Evolutionary conservation across 2,329 filamentous ascomycete genomes (phyloP), one percentile per base, ranked within the genome.

Genomic region (Xylogone sp.): DNA sequence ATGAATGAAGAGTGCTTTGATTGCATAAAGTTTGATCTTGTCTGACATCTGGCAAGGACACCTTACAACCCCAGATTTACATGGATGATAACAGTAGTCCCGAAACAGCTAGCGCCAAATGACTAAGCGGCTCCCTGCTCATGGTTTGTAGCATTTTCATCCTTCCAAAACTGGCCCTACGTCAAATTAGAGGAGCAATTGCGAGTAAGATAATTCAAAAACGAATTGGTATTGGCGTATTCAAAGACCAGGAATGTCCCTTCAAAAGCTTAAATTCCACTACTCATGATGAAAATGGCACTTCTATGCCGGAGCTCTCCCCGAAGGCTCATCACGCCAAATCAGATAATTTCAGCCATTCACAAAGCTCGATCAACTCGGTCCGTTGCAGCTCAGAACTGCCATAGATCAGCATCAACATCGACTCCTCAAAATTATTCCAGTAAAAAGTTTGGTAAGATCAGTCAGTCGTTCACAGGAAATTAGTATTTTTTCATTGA

Each of bases 401-500:
- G 13, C 34, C 5, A 39, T 16, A 39, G 34, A 16, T 39, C 34
- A 4, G 10, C 34, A 18, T 39, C 34, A 5, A 39, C 13, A 18
- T 39, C 34, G 12, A 16, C 34, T 9, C 6, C 34, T 18, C 10
- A 39, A 39, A 18, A 16, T 39, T 39, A 39, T 39, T 7, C 43
- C 29, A 27, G 27, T 27, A 42, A 27, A 27, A 51, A 42, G 21
- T 39, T 31, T 13, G 18, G 45, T 49, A 29, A 39, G 46, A n/a
- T 27, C 10, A 27, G 24, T 44, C n/a, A n/a, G n/a, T 46, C 12
- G 39, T 10, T 29, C 21, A 29, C 18, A 22, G 9, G 7, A 13
- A 10, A 13, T 13, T 48, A 20, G 18, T 43, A 24, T 21, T 29
- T 16, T 5, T 1, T 39, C 5, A 39, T 5, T 16, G 10, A 18